These are phyloP conservation scores for Xylariomycetidae sp. DNA, from an alignment of 2,329 filamentous ascomycete species.

Conservation along the genomic window DNA sequence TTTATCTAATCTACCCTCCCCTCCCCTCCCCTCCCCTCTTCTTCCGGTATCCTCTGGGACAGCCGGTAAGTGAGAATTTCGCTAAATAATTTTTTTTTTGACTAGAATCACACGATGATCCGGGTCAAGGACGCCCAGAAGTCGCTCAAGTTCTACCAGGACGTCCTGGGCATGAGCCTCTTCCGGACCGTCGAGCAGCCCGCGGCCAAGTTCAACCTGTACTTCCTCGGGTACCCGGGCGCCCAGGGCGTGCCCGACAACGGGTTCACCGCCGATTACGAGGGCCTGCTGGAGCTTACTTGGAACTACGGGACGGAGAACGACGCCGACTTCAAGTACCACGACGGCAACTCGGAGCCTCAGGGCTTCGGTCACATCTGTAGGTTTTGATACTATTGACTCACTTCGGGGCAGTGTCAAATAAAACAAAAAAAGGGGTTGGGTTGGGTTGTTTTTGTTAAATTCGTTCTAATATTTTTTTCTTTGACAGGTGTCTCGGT, in stretches of 20 bases:
- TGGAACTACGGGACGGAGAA: slow-evolving; percentile 85
- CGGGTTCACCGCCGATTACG: slow-evolving; percentile 59
- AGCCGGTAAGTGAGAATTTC: neutral
- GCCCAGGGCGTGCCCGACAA: slow-evolving; percentile 48
- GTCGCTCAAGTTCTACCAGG: slow-evolving; percentile 76
- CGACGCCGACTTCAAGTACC: slow-evolving; percentile 77
- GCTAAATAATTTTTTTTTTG: neutral
- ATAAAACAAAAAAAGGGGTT: neutral
- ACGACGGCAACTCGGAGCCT: slow-evolving; percentile 86
- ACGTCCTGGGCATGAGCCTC: slow-evolving; percentile 83
- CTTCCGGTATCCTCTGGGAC: neutral
- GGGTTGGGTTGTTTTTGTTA: slow-evolving; percentile 4
- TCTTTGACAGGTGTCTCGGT: slow-evolving; percentile 72
- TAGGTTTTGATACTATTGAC: slow-evolving; percentile 37
- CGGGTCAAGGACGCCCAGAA: slow-evolving; percentile 78
- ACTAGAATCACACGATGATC: slow-evolving; percentile 88
- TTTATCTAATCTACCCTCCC: too few relatives aligned
- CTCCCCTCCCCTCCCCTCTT: neutral
- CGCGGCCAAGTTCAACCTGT: slow-evolving; percentile 76
- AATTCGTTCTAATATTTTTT: too few relatives aligned
- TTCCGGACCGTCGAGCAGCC: slow-evolving; percentile 67
- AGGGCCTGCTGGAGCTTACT: slow-evolving; percentile 86
- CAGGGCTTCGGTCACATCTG: slow-evolving; percentile 95
- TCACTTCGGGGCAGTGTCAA: neutral
- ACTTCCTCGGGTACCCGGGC: slow-evolving; percentile 80